Conservation (phyloP, 441 rosid genomes). For the Kokia cookei region DNA sequence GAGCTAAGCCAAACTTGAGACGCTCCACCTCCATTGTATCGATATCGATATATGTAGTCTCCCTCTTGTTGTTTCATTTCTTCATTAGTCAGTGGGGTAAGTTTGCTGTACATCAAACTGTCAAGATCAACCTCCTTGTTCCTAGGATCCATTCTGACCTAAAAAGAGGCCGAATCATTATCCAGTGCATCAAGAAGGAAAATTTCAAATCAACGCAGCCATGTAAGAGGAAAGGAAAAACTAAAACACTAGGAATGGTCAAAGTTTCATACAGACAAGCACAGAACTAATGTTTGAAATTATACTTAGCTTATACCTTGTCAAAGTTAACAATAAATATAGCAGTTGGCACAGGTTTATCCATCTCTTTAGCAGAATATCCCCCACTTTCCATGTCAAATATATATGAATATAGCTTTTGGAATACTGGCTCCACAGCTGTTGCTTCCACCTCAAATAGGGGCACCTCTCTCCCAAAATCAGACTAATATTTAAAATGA, state of each 20-base stretch:
- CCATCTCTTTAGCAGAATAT: conserved; percentile 42
- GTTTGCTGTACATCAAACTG: conserved; percentile 51
- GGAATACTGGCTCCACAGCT: conserved; percentile 72
- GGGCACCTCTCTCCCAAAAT: conserved; percentile 91
- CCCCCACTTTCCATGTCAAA: conserved; percentile 58
- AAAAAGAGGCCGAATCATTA: conserved; percentile 13
- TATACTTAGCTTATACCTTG: conserved; percentile 51
- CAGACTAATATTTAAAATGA: conserved; percentile 32
- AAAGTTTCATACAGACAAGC: conserved; percentile 3
- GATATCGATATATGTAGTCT: conserved; percentile 84
- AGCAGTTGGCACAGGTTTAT: conserved; percentile 80
- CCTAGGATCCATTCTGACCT: conserved; percentile 97
- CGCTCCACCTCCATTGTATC: conserved; percentile 96
- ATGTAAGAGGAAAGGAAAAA: neutral
- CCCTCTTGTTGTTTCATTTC: conserved; percentile 88
- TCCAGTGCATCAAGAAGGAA: neutral
- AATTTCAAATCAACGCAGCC: neutral
- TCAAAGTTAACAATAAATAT: conserved; percentile 89
- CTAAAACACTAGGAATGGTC: neutral
- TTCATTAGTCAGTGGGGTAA: conserved; percentile 58
- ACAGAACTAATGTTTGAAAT: neutral
- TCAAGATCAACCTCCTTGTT: conserved; percentile 70
- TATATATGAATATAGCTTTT: conserved; percentile 65
- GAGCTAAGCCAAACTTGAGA: conserved; percentile 97
- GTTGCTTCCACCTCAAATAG: conserved; percentile 90